A percentile compares a stretch with the other conserved stretches of the same genome.
Evolutionary conservation across 441 rosid species (phyloP).

Genomic region (Melastoma candidum): DNA sequence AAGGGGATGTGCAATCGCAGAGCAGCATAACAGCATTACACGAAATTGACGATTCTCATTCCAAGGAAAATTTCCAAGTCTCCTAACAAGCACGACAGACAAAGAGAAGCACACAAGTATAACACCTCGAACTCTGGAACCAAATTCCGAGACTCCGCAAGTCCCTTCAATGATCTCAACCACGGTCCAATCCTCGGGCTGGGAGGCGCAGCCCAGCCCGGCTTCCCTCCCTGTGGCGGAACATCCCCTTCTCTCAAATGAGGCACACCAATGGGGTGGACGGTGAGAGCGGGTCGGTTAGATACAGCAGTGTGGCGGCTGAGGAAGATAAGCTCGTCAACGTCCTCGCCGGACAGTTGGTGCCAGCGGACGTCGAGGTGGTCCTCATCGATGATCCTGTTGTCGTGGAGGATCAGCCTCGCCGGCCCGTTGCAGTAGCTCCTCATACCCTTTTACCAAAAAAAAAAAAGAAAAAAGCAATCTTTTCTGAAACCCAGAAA

Average conservation of each 20-base stretch:
- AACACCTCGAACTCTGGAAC: constrained; percentile 86
- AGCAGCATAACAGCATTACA: too few species aligned
- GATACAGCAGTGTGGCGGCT: constrained; percentile 82
- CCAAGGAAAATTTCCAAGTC: neutral
- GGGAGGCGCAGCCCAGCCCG: constrained; percentile 84
- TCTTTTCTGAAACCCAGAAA: neutral
- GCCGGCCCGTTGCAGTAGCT: constrained; percentile 39
- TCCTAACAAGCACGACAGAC: neutral
- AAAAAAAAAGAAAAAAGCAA: neutral
- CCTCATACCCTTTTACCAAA: constrained; percentile 36
- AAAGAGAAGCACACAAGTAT: constrained; percentile 1
- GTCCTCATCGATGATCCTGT: constrained; percentile 54
- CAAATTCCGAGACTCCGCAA: constrained; percentile 54
- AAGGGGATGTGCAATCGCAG: too few species aligned
- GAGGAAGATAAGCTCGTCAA: constrained; percentile 69
- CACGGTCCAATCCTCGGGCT: constrained; percentile 82
- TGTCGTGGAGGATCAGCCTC: constrained; percentile 55
- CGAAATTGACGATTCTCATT: too few species aligned
- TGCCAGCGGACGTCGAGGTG: constrained; percentile 72
- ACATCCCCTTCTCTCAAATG: constrained; percentile 61
- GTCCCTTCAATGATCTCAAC: constrained; percentile 55
- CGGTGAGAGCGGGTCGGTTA: constrained; percentile 64
- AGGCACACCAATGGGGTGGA: constrained; percentile 81
- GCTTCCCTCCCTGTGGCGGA: constrained; percentile 75
- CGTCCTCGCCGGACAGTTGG: constrained; percentile 62